Percentiles rank a stretch among this genome's conserved stretches.
Evolutionary conservation across 2,329 filamentous ascomycete species (phyloP).

Genomic region (Exophiala oligosperma): DNA sequence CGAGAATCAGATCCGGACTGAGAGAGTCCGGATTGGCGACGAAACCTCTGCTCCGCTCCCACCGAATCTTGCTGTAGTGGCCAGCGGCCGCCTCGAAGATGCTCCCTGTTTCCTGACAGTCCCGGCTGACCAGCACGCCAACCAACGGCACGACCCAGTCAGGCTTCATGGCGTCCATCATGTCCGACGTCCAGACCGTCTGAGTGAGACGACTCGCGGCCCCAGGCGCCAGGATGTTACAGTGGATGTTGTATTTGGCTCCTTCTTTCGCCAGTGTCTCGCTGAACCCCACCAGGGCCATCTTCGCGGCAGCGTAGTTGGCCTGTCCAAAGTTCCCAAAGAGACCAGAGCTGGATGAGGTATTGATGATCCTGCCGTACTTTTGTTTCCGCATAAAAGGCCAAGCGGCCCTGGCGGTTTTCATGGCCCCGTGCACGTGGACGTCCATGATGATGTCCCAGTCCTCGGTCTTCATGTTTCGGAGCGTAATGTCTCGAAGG

Average conservation of each 20-base stretch:
- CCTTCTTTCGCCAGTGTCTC: conserved; percentile 98
- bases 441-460: conserved; percentile 95
- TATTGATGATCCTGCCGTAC: conserved; percentile 95
- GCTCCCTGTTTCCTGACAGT: conserved; percentile 79
- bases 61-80: conserved; percentile 86
- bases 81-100: conserved; percentile 95
- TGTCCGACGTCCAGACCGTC: conserved; percentile 89
- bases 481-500: conserved; percentile 90
- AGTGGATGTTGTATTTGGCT: conserved; percentile 93
- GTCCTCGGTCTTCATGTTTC: conserved; percentile 95
- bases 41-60: conserved; percentile 87
- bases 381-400: conserved; percentile 98
- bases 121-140: conserved; percentile 80
- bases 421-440: conserved; percentile 90
- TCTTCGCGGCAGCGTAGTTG: conserved; percentile 96
- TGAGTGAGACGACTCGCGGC: conserved; percentile 94
- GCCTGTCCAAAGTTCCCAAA: conserved; percentile 94
- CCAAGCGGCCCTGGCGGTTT: conserved; percentile 92
- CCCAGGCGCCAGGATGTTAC: conserved; percentile 91
- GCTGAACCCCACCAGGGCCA: conserved; percentile 92
- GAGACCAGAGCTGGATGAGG: conserved; percentile 85
- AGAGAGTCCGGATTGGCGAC: conserved; percentile 86
- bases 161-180: conserved; percentile 80
- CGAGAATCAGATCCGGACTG: conserved; percentile 81
- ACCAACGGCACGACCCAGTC: conserved; percentile 95